Percentiles rank a stretch among this genome's conserved stretches.
Evolutionary conservation across 1,139 yeast genomes (phyloP).

Genomic region (Debaryomycetaceae sp.): DNA sequence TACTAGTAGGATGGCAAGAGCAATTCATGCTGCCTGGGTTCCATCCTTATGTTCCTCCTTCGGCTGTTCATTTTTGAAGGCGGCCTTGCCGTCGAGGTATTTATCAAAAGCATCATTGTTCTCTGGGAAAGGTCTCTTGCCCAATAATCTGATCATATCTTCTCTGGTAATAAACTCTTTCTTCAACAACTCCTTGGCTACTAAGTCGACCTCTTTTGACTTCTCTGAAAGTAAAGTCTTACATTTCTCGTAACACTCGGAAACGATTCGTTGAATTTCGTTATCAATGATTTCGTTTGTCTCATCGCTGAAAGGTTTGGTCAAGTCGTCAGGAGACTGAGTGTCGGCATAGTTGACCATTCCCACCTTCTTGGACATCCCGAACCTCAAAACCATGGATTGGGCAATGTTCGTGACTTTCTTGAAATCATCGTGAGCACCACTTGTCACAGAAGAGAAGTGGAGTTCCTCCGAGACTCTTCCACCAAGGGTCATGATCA

Average conservation of each 20-base stretch:
- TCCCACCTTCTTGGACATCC: constrained; percentile 73
- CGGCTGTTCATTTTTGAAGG: constrained; percentile 19
- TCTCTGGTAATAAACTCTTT: constrained; percentile 79
- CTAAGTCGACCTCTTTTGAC: constrained; percentile 58
- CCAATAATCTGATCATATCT: constrained; percentile 71
- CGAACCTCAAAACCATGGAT: constrained; percentile 70
- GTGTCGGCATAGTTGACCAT: constrained; percentile 63
- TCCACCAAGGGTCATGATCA: constrained; percentile 82
- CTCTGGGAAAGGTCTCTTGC: constrained; percentile 75
- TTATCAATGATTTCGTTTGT: constrained; percentile 68
- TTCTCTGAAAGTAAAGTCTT: constrained; percentile 53
- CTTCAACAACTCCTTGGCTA: constrained; percentile 62
- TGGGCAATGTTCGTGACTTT: constrained; percentile 77
- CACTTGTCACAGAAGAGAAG: constrained; percentile 74
- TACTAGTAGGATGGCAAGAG: neutral
- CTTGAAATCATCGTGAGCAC: constrained; percentile 79
- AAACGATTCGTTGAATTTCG: constrained; percentile 63
- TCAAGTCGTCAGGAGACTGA: constrained; percentile 58
- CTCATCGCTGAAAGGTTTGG: constrained; percentile 88
- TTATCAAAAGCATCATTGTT: constrained; percentile 79
- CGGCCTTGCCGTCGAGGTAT: constrained; percentile 52
- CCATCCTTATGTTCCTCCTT: neutral
- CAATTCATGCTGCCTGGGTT: neutral
- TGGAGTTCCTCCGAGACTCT: constrained; percentile 76
- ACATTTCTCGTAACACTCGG: constrained; percentile 52